Conservation (phyloP, 805 yeast genomes). For the Naumovozyma dairenensis region DNA sequence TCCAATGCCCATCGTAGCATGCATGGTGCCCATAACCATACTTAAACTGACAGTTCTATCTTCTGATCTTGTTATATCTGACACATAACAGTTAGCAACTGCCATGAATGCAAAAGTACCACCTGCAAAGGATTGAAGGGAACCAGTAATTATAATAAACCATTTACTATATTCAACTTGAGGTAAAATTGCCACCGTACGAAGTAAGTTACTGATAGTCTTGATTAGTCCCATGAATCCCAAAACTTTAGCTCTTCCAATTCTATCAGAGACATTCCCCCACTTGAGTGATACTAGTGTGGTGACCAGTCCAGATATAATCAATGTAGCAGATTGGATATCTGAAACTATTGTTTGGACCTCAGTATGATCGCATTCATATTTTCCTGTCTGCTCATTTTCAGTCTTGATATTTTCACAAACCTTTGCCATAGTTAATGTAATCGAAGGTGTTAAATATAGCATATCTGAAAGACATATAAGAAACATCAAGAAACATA, state of each 20-base stretch:
- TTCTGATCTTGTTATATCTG: constrained; percentile 61
- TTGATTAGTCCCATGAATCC: constrained; percentile 24
- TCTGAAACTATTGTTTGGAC: constrained; percentile 40
- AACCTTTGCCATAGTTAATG: constrained; percentile 31
- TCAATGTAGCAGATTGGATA: constrained; percentile 36
- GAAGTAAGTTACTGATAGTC: constrained; percentile 15
- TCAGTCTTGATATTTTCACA: constrained; percentile 32
- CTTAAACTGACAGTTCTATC: constrained; percentile 53
- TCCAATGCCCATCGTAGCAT: constrained; percentile 53
- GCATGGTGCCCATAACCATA: constrained; percentile 46
- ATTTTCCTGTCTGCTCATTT: constrained; percentile 8
- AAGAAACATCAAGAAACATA: constrained; percentile 36
- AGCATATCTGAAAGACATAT: constrained; percentile 35
- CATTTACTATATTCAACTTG: constrained; percentile 30
- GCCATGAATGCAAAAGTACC: constrained; percentile 47
- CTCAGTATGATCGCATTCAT: constrained; percentile 29
- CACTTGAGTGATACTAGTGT: constrained; percentile 51
- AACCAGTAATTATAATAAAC: constrained; percentile 35
- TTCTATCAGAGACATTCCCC: constrained; percentile 53
- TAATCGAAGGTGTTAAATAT: constrained; percentile 31
- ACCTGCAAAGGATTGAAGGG: constrained; percentile 50
- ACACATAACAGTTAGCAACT: constrained; percentile 55
- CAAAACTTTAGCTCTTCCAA: constrained; percentile 50
- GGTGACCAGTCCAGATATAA: constrained; percentile 37
- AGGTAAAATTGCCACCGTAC: constrained; percentile 25